A percentile compares a stretch with the other conserved stretches of the same genome.
Conservation (phyloP, 768 basidiomycete genomes). For the Sporobolomyces roseus region DNA sequence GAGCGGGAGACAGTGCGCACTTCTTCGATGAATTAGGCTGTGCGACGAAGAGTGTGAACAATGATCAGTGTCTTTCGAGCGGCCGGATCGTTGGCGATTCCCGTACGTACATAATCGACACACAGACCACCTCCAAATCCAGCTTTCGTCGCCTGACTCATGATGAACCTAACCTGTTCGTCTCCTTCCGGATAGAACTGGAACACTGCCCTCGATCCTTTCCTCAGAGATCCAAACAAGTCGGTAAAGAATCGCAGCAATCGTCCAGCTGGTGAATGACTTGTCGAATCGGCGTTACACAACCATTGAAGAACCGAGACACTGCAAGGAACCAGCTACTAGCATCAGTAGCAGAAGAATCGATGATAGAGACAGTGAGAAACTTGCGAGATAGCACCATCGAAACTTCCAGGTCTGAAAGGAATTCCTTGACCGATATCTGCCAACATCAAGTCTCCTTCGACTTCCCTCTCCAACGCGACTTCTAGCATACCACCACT, state of each 20-base stretch:
- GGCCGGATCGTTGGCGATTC: background rate
- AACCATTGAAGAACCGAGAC: slow-evolving; percentile 99
- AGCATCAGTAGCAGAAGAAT: background rate
- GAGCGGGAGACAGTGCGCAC: background rate
- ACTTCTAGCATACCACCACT: slow-evolving; percentile 99
- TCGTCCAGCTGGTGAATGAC: slow-evolving; percentile 52
- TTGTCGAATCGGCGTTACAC: slow-evolving; percentile 89
- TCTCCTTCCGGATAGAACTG: slow-evolving; percentile 97
- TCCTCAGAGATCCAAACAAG: slow-evolving; percentile 75
- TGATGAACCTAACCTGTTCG: slow-evolving; percentile 93
- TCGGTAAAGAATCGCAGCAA: slow-evolving; percentile 85
- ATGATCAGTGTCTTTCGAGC: background rate
- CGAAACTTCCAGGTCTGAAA: slow-evolving; percentile 93
- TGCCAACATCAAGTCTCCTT: slow-evolving; percentile 92
- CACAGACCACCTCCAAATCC: slow-evolving; percentile 96
- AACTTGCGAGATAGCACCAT: slow-evolving; percentile 86
- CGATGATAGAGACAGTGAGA: background rate
- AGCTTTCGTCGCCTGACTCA: slow-evolving; percentile 82
- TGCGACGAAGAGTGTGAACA: background rate
- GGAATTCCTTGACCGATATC: slow-evolving; percentile 98
- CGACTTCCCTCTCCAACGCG: slow-evolving; percentile 88
- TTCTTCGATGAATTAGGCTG: slow-evolving; percentile 13
- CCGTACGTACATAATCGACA: slow-evolving; percentile 65
- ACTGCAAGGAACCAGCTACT: slow-evolving; percentile 55
- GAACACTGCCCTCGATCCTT: slow-evolving; percentile 77